Evolutionary conservation across 352 stramenopile genomes (phyloP), one percentile per base, ranked within the genome.

Genomic region (Pythium phragmiticola): DNA sequence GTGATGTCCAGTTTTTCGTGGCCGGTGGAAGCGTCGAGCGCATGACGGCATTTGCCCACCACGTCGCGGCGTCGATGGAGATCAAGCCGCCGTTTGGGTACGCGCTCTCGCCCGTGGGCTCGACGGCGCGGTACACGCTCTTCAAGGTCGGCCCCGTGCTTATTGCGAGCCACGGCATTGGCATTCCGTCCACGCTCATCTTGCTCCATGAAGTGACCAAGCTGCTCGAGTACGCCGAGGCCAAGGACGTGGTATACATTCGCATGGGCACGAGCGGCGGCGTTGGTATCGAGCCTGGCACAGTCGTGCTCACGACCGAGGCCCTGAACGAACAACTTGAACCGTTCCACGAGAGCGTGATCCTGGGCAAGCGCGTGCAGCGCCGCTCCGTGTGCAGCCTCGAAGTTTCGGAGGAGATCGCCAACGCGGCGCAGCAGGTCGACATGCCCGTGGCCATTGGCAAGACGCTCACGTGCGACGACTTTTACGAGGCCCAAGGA

Each of bases 401-500:
- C n/a, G 68, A 82, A 37, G 70, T 92, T 28, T 72, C 72, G 4
- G 70, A 85, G 7, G 84, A 88, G 42, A 76, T 94, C 53, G 68
- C 77, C 17, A 48, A 64, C 4, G 69, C 77, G 0, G 79, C 80
- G n/a, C 64, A 82, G 28, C 70, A 86, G 21, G 63, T 88, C 48
- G 69, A 56, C 2, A 34, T 90, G 39, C 77, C 78, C n/a, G 80
- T 86, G 63, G 73, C 76, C 4, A 70, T 89, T 46, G 83, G 85
- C 61, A 94, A 94, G 74, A 94, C 85, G 48, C 78, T 94, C 39
- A 89, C 77, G 47, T 89, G 82, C 73, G 86, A 94, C 69, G 85
- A 91, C 67, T 94, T 94, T 42, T 94, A 94, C 72, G 84, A 92
- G 47, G 84, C 80, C 43, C 85, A 94, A 57, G 85, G 85, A 37